phyloP scores from a whole-genome alignment of 345 rosid genomes.

The Streptanthus diversifolius region DNA sequence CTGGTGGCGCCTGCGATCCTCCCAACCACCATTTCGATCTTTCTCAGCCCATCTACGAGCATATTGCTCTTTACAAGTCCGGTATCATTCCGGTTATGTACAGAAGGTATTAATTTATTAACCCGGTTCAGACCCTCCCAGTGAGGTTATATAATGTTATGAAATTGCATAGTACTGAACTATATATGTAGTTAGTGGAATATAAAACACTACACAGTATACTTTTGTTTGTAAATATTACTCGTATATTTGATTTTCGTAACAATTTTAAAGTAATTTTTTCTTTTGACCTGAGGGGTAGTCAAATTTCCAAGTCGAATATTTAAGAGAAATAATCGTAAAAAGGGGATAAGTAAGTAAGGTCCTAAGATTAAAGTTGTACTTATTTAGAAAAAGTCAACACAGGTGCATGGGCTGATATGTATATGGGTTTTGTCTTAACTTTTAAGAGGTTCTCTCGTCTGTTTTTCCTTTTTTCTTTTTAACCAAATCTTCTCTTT shows the following conservation, averaged over 20 bases:
- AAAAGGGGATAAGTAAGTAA: background rate
- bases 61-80: conserved; percentile 61
- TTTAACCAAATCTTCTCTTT: background rate
- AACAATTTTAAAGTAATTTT: no score
- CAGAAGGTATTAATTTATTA: conserved; percentile 47
- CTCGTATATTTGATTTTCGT: background rate
- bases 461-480: background rate
- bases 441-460: background rate
- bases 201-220: background rate
- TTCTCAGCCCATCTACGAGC: conserved; percentile 71
- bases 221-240: background rate
- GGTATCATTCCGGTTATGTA: conserved; percentile 71
- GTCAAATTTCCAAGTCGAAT: background rate
- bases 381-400: background rate
- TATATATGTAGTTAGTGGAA: background rate
- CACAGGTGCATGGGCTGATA: background rate
- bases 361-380: background rate
- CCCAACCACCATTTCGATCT: conserved; percentile 74
- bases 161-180: background rate
- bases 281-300: background rate
- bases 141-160: background rate
- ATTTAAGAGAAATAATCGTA: background rate
- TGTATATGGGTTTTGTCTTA: background rate
- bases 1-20: conserved; percentile 87
- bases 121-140: background rate